Percentiles rank a stretch among this genome's conserved stretches.
Evolutionary conservation across 768 basidiomycete species (phyloP).

Genomic region (Tylopilus intermedius): DNA sequence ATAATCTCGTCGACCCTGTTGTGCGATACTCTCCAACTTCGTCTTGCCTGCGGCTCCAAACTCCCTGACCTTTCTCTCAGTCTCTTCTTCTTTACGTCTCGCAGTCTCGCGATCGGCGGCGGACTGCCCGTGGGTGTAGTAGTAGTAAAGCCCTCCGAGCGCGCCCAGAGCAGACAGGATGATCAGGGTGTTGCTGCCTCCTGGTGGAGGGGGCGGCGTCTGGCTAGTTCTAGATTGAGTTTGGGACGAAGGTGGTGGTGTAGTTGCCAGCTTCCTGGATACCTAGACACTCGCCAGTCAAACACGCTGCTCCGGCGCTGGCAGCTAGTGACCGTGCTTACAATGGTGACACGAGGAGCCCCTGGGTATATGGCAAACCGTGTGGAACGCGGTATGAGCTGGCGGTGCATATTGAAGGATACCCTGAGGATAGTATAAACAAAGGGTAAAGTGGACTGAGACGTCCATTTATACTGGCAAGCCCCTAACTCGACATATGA

Average conservation of each 20-base stretch:
- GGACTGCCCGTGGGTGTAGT: constrained; percentile 27
- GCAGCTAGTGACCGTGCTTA: background rate
- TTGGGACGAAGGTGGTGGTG: constrained; percentile 12
- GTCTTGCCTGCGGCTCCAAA: constrained; percentile 29
- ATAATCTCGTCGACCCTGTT: constrained; percentile 32
- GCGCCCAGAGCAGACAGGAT: constrained; percentile 30
- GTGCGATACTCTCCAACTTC: constrained; percentile 24
- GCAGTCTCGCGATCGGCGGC: constrained; percentile 20
- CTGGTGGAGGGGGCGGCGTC: background rate
- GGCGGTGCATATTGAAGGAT: constrained; percentile 13
- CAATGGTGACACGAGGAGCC: constrained; percentile 2
- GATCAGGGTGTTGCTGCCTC: constrained; percentile 27
- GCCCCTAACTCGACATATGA: background rate
- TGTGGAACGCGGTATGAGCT: constrained; percentile 4
- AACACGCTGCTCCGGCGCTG: background rate
- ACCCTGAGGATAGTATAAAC: background rate
- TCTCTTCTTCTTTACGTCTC: constrained; percentile 32
- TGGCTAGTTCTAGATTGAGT: constrained; percentile 2
- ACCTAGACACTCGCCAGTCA: constrained; percentile 3
- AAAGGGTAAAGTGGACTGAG: background rate
- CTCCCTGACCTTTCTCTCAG: constrained; percentile 26
- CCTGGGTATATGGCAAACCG: constrained; percentile 14
- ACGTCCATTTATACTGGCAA: background rate
- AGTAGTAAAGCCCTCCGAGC: constrained; percentile 36
- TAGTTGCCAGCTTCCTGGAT: constrained; percentile 14